These are phyloP conservation scores for Hura crepitans DNA, from an alignment of 441 rosid species.

Conservation along the genomic window DNA sequence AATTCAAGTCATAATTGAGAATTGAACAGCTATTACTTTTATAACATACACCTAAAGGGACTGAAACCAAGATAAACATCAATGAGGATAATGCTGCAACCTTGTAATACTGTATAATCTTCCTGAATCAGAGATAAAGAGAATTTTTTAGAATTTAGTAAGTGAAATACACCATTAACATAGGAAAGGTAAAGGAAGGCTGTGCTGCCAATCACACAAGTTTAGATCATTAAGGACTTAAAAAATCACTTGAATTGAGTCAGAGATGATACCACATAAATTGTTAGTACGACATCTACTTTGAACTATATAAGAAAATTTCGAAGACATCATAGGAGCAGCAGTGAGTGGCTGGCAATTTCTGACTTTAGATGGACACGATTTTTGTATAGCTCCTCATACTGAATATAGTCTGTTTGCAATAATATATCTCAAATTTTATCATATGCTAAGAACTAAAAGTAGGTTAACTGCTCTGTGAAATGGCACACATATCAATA, in stretches of 20 bases:
- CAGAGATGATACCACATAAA: slow-evolving; percentile 5
- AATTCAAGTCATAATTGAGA: background rate
- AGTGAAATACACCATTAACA: background rate
- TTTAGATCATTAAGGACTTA: slow-evolving; percentile 25
- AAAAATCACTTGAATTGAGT: slow-evolving; percentile 5
- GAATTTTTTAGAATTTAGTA: background rate
- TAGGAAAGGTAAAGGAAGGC: slow-evolving; percentile 36
- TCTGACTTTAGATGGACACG: background rate
- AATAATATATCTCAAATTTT: background rate
- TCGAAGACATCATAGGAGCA: background rate
- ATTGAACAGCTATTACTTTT: background rate
- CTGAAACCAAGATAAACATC: background rate
- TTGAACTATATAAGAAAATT: slow-evolving; percentile 5
- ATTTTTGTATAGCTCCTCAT: background rate
- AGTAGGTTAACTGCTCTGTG: background rate
- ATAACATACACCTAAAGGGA: background rate
- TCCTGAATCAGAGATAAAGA: background rate
- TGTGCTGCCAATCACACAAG: slow-evolving; percentile 72
- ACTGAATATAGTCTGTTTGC: background rate
- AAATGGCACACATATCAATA: background rate
- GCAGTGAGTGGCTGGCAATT: background rate
- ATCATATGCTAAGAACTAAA: too few species aligned
- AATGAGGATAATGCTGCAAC: background rate
- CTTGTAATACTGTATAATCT: background rate
- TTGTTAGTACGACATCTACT: background rate